A percentile compares a stretch with the other conserved stretches of the same genome.
These are phyloP conservation scores for Solanum lignicaule DNA, from an alignment of 257 asterid species.

Conservation along the genomic window DNA sequence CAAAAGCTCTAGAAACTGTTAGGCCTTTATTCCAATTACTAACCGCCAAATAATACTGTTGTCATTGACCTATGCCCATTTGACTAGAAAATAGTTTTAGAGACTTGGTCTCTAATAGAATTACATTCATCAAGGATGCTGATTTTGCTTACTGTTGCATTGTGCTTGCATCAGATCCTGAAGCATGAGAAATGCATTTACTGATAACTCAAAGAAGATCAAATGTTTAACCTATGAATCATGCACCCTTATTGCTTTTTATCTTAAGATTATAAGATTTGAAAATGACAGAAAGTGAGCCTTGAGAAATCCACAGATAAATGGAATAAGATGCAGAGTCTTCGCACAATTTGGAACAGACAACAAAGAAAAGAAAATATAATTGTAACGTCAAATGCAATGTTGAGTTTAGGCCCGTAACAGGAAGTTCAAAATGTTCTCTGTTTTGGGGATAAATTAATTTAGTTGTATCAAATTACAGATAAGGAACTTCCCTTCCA, in stretches of 20 bases:
- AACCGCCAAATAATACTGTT: neutral
- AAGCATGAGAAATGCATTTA: neutral
- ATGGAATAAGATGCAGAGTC: neutral
- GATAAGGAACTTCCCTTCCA: conserved; percentile 96
- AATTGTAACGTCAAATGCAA: neutral
- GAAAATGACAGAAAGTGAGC: neutral
- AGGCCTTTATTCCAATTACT: neutral
- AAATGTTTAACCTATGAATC: neutral
- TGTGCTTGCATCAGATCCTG: neutral
- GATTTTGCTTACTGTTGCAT: neutral
- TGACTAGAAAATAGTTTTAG: neutral
- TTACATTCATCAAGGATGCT: neutral
- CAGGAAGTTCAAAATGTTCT: neutral
- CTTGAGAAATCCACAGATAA: neutral
- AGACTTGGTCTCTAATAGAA: neutral
- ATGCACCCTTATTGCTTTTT: neutral
- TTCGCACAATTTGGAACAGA: neutral
- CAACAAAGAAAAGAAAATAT: neutral
- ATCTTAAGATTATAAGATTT: neutral
- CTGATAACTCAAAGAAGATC: neutral
- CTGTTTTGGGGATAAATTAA: neutral
- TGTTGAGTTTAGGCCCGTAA: neutral
- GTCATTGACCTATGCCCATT: neutral
- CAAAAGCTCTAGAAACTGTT: neutral
- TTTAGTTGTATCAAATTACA: conserved; percentile 10